Evolutionary conservation across 2,329 filamentous ascomycete species (phyloP).

Genomic region (Colletotrichum musicola): DNA sequence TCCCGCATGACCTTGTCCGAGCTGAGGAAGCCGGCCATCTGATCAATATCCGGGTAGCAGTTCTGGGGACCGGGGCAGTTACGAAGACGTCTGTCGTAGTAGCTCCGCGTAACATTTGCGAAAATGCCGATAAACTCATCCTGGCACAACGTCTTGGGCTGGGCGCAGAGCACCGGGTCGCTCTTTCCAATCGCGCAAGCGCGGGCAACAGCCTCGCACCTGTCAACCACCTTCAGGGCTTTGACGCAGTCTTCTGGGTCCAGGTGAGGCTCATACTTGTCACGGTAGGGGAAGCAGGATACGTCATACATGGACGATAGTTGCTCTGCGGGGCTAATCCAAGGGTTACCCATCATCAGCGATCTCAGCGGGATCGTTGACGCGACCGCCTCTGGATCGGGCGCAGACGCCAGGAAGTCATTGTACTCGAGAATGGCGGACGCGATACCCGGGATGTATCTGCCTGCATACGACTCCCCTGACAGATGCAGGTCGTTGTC

Average conservation of each 20-base stretch:
- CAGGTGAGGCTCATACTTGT: constrained; percentile 1
- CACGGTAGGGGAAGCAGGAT: constrained; percentile 1
- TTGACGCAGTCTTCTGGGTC: constrained; percentile 6
- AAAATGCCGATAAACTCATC: constrained; percentile 16
- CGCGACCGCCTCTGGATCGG: neutral
- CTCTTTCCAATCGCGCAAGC: neutral
- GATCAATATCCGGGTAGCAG: constrained; percentile 23
- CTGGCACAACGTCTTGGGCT: constrained; percentile 5
- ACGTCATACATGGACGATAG: constrained; percentile 20
- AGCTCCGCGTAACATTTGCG: constrained; percentile 14
- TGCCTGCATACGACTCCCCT: constrained; percentile 21
- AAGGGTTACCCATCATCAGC: constrained; percentile 17
- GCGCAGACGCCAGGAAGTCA: constrained; percentile 6
- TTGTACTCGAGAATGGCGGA: constrained; percentile 18
- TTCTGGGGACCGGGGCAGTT: constrained; percentile 10
- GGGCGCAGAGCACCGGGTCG: constrained; percentile 10
- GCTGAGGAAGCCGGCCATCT: constrained; percentile 5
- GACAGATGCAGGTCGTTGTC: constrained; percentile 12
- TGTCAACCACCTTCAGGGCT: neutral
- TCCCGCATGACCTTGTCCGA: neutral
- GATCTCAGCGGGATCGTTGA: constrained; percentile 12
- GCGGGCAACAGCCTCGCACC: constrained; percentile 3
- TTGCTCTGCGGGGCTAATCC: constrained; percentile 17
- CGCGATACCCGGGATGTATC: constrained; percentile 16
- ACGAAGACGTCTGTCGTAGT: constrained; percentile 17